Conservation (phyloP, 768 basidiomycete species). For the Lactarius hatsudake region DNA sequence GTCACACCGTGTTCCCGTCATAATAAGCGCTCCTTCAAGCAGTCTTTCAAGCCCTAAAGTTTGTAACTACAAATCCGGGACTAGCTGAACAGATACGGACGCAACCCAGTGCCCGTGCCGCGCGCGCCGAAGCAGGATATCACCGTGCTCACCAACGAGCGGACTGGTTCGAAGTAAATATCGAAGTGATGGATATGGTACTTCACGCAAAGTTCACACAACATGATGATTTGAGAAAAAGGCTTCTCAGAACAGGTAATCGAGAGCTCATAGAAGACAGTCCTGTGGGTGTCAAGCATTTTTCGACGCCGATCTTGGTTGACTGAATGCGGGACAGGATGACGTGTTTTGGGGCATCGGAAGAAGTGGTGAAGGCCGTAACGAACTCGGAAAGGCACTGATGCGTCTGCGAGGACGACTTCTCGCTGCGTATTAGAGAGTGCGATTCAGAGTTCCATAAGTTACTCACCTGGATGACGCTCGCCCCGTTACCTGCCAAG, state of each 20-base stretch:
- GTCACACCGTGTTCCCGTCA: not conserved
- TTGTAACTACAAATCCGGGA: conserved; percentile 7
- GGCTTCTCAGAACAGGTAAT: conserved; percentile 38
- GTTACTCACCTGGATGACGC: not conserved
- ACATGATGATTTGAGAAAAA: conserved; percentile 36
- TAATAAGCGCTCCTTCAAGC: not conserved
- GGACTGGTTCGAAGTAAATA: conserved; percentile 28
- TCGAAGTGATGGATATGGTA: conserved; percentile 38
- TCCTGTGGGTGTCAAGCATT: conserved; percentile 24
- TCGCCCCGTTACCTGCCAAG: not conserved
- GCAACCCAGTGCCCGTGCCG: conserved; percentile 21
- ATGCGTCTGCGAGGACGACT: conserved; percentile 38
- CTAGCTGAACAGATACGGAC: conserved; percentile 23
- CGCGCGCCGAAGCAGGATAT: conserved; percentile 20
- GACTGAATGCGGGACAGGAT: conserved; percentile 30
- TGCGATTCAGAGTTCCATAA: not conserved
- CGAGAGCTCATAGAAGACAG: conserved; percentile 42
- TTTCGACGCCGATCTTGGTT: conserved; percentile 26
- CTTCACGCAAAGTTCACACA: conserved; percentile 44
- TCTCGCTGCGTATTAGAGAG: not conserved
- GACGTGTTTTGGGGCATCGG: conserved; percentile 46
- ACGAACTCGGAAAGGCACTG: conserved; percentile 43
- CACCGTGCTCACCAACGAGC: conserved; percentile 16
- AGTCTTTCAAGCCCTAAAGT: conserved; percentile 27
- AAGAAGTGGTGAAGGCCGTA: conserved; percentile 38